phyloP scores from a whole-genome alignment of 2,329 filamentous ascomycete genomes.

The Hymenoscyphus salicellus region DNA sequence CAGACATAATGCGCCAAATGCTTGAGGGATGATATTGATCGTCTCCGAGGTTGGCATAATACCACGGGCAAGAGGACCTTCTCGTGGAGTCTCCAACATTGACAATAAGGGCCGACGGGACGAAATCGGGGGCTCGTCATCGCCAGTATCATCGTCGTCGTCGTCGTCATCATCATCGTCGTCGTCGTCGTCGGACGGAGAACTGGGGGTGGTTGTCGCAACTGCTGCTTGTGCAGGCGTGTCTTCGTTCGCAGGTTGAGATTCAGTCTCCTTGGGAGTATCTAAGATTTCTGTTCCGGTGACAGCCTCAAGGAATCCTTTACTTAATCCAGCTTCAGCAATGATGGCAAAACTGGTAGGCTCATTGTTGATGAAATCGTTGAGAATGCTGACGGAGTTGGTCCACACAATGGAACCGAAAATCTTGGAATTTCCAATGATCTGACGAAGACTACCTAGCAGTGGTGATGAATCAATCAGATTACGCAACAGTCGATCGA shows the following conservation, averaged over 20 bases:
- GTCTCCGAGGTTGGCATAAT: slow-evolving; percentile 87
- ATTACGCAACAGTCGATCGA: slow-evolving; percentile 86
- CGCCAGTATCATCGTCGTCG: slow-evolving; percentile 40
- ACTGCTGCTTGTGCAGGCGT: slow-evolving; percentile 33
- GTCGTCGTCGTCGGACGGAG: slow-evolving; percentile 31
- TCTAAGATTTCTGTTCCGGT: slow-evolving; percentile 48
- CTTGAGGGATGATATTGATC: slow-evolving; percentile 79
- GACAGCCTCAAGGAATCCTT: slow-evolving; percentile 79
- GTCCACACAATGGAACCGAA: slow-evolving; percentile 97
- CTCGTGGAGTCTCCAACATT: slow-evolving; percentile 46
- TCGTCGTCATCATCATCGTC: slow-evolving; percentile 38
- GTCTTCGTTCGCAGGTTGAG: slow-evolving; percentile 14
- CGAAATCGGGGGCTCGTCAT: slow-evolving; percentile 43
- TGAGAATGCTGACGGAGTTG: slow-evolving; percentile 84
- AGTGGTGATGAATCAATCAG: slow-evolving; percentile 89
- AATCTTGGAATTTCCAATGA: slow-evolving; percentile 73
- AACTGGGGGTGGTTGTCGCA: slow-evolving; percentile 28
- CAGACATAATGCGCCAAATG: slow-evolving; percentile 89
- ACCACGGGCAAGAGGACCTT: slow-evolving; percentile 56
- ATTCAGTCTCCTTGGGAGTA: slow-evolving; percentile 28
- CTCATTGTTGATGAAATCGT: slow-evolving; percentile 97
- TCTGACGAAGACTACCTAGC: slow-evolving; percentile 71
- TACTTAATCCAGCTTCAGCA: slow-evolving; percentile 86
- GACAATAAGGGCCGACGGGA: slow-evolving; percentile 54
- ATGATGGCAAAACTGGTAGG: slow-evolving; percentile 96